Evolutionary conservation across 2,329 filamentous ascomycete genomes (phyloP), one percentile per base, ranked within the genome.

Genomic region (Calonectria crousiana): DNA sequence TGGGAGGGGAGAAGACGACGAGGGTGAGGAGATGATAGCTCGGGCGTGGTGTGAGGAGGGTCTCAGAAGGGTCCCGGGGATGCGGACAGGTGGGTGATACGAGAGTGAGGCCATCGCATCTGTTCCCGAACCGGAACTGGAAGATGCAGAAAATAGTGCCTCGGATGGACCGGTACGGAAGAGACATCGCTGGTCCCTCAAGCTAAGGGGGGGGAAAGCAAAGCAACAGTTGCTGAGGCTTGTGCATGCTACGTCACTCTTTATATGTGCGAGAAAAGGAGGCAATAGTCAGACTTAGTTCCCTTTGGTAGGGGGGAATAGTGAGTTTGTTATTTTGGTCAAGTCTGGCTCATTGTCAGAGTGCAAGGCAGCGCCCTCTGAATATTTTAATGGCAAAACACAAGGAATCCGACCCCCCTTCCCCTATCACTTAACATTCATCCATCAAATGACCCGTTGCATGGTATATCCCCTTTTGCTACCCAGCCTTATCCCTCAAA

Each of bases 291-390:
- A 14, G 67, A 64, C 51, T 49, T 71, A 30, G 67, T 71, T 41
- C 32, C 62, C 72, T 62, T n/a, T n/a, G 52, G 32, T 36, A 41
- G 67, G 67, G 68, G 28, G 47, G n/a, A n/a, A 67, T 67, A 56
- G 67, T 64, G 62, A 67, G 51, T 67, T 71, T 62, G 53, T 74
- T 44, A 64, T 62, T 71, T 79, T 76, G 41, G 16, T 23, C 74
- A 78, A 71, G 67, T 78, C 67, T 71, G 74, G 75, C 71, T 80
- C 70, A 74, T 78, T 75, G 72, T 72, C 60, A 62, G 67, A 73
- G 53, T 64, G 67, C 67, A 73, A 76, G 49, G 73, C 65, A 73
- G 47, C 69, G 51, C 60, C 67, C 67, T 47, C 70, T 67, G 64
- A 68, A 77, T 68, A 73, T 70, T 78, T 72, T 71, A 30, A 76